phyloP scores from a whole-genome alignment of 2,329 filamentous ascomycete genomes.

The Phialocephala subalpina region DNA sequence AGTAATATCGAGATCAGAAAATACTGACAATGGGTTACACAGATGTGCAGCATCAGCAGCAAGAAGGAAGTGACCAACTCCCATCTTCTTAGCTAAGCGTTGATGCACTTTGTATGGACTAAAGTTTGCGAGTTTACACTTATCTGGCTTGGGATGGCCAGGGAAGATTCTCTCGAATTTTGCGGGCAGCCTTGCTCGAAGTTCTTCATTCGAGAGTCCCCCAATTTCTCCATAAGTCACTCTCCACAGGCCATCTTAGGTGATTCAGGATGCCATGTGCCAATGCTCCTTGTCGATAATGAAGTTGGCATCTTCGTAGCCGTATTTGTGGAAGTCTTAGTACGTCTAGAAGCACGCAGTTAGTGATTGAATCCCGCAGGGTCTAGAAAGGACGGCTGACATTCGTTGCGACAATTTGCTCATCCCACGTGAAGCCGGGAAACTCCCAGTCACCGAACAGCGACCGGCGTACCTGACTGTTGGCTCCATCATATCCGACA shows the following conservation, averaged over 20 bases:
- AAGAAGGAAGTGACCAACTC: slow-evolving; percentile 53
- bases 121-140: slow-evolving; percentile 63
- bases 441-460: slow-evolving; percentile 53
- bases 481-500: slow-evolving; percentile 63
- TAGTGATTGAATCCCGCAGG: too few species aligned
- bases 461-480: slow-evolving; percentile 54
- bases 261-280: slow-evolving; percentile 68
- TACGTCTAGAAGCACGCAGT: too few species aligned
- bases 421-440: slow-evolving; percentile 37
- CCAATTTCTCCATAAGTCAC: slow-evolving; percentile 67
- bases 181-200: slow-evolving; percentile 57
- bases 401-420: slow-evolving; percentile 26
- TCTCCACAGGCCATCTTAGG: slow-evolving; percentile 64
- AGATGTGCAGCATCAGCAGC: slow-evolving; percentile 59
- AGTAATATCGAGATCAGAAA: background rate
- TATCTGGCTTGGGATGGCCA: slow-evolving; percentile 61
- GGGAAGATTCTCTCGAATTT: slow-evolving; percentile 66
- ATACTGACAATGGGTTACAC: slow-evolving; percentile 51
- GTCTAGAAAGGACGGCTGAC: too few species aligned
- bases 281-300: slow-evolving; percentile 68
- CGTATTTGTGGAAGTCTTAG: slow-evolving; percentile 64
- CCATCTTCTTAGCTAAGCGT: slow-evolving; percentile 53
- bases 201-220: slow-evolving; percentile 60
- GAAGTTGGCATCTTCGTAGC: slow-evolving; percentile 64
- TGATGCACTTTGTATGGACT: slow-evolving; percentile 58